Percentiles rank a stretch among this genome's conserved stretches.
These are phyloP conservation scores for Tolypocladium guangdongense DNA, from an alignment of 2,329 filamentous ascomycete genomes.

Conservation along the genomic window DNA sequence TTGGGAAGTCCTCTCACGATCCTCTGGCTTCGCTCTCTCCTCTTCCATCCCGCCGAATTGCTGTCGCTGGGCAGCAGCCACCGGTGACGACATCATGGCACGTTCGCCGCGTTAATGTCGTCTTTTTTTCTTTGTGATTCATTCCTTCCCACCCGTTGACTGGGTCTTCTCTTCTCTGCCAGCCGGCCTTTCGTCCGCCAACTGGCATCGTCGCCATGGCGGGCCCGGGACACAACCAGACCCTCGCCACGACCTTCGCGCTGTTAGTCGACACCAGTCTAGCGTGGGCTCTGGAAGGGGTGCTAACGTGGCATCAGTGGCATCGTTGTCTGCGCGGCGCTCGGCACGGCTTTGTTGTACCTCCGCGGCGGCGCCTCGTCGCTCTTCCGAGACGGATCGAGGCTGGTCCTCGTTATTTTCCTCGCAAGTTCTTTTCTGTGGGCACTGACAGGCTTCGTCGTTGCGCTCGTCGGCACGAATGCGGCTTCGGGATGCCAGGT, in stretches of 20 bases:
- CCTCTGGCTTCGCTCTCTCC: not conserved
- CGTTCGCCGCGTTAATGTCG: conserved; percentile 4
- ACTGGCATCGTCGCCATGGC: conserved; percentile 27
- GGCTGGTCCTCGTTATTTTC: conserved; percentile 51
- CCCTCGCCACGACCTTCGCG: conserved; percentile 40
- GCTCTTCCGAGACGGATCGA: conserved; percentile 46
- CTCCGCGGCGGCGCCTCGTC: conserved; percentile 36
- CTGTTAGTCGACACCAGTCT: conserved; percentile 31
- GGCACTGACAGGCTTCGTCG: conserved; percentile 40
- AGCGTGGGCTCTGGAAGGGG: not conserved
- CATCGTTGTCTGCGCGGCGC: conserved; percentile 41
- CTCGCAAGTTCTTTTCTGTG: conserved; percentile 40
- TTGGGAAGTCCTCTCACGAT: not conserved
- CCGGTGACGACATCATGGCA: not conserved
- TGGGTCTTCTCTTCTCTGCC: conserved; percentile 28
- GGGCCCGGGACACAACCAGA: conserved; percentile 31
- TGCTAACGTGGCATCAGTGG: conserved; percentile 28
- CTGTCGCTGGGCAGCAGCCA: not conserved
- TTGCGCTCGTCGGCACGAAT: conserved; percentile 33
- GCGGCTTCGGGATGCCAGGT: conserved; percentile 38
- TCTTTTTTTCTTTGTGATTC: conserved; percentile 13
- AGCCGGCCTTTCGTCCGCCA: conserved; percentile 16
- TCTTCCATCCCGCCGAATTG: not conserved
- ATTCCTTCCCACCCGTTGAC: conserved; percentile 32
- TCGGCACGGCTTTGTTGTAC: conserved; percentile 33